Evolutionary conservation across 202 grass and related monocot genomes (phyloP), one percentile per base, ranked within the genome.

Genomic region (Panicum virgatum): DNA sequence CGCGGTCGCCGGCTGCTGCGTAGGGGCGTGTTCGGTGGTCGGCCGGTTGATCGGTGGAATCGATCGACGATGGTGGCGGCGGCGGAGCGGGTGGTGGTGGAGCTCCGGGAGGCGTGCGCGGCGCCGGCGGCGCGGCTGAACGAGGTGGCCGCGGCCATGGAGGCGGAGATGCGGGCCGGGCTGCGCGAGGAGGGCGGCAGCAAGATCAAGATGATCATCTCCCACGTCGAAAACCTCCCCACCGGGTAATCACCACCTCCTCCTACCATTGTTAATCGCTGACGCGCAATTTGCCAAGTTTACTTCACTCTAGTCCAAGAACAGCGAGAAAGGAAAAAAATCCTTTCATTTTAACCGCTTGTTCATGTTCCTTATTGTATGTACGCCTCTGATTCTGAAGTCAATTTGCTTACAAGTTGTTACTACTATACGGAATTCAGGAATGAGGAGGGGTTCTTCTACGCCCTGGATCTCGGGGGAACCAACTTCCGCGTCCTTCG

Each of bases 141-240:
- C 40, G 61, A 57, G 42, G 82, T 93, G 70, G 79, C 83, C 23
- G 83, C 72, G 58, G 85, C 80, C 5, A 62, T 94, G 83, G 86
- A 66, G 83, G 86, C 39, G 3, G 91, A 88, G 91, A 94, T 94
- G 91, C 38, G 54, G 57, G 90, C 90, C 0, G 94, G 94, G 1
- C 80, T 97, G 14, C 48, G 52, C 16, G 73, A 74, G 71, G 94
- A 90, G 46, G 92, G 90, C 47, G 79, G 88, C 13, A 97, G 90
- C 81, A 88, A 86, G 52, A 62, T 94, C 34, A 91, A 92, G 88
- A 97, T 97, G 94, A 91, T 97, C 48, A 60, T 92, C 43, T 90
- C 90, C 54, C 92, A 87, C 46, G 86, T 97, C 53, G 88, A 94
- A 76, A 87, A 78, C 37, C 90, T 97, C 80, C 92, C 94, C 32